Percentiles rank a stretch among this genome's conserved stretches.
These are phyloP conservation scores for Solanum arcanum DNA, from an alignment of 257 asterid species.

Conservation along the genomic window DNA sequence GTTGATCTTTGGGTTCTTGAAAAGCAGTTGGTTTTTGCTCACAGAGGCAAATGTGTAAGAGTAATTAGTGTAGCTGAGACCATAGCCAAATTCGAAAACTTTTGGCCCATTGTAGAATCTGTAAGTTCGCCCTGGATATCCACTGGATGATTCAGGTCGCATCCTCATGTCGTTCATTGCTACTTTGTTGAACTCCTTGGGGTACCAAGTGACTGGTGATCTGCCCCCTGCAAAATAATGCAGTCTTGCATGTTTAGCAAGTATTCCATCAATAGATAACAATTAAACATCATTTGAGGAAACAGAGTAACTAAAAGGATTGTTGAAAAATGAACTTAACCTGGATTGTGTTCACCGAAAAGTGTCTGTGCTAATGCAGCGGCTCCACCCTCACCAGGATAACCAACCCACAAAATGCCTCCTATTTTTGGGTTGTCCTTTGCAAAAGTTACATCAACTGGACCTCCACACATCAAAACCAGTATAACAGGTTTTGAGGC, in stretches of 20 bases:
- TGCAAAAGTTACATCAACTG: slow-evolving; percentile 59
- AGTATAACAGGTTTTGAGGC: slow-evolving; percentile 37
- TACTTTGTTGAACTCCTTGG: slow-evolving; percentile 33
- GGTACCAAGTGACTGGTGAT: slow-evolving; percentile 72
- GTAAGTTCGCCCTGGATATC: slow-evolving; percentile 70
- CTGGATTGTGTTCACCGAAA: slow-evolving; percentile 58
- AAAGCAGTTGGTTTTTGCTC: slow-evolving; percentile 10
- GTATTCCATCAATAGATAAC: background rate
- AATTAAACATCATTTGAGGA: background rate
- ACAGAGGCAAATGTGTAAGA: slow-evolving; percentile 28
- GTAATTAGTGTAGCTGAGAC: slow-evolving; percentile 57
- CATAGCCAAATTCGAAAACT: slow-evolving; percentile 54
- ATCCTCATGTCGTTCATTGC: slow-evolving; percentile 73
- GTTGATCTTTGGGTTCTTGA: background rate
- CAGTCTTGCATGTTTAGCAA: background rate
- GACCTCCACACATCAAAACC: slow-evolving; percentile 53
- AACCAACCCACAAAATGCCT: slow-evolving; percentile 35
- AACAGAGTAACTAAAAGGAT: background rate
- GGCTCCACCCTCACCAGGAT: slow-evolving; percentile 75
- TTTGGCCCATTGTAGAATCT: slow-evolving; percentile 54
- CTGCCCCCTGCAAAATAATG: slow-evolving; percentile 38
- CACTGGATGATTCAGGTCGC: slow-evolving; percentile 46
- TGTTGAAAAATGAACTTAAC: slow-evolving; percentile 3
- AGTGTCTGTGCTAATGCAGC: slow-evolving; percentile 41
- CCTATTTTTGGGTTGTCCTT: slow-evolving; percentile 35